Evolutionary conservation across 768 basidiomycete genomes (phyloP).

Genomic region (Podaxis sp.): DNA sequence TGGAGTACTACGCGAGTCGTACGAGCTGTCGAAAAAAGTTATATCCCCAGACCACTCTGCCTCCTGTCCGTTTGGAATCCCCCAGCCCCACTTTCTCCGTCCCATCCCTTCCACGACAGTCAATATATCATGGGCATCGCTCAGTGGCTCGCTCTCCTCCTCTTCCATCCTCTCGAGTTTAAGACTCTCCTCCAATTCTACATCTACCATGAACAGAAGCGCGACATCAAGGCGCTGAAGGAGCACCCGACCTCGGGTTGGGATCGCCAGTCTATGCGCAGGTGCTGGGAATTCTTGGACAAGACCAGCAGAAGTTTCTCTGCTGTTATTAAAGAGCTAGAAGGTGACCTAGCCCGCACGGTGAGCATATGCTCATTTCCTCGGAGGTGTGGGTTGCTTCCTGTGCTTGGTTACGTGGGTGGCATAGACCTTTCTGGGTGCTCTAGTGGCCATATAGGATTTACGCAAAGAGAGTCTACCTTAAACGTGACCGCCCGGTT

Average conservation of each 20-base stretch:
- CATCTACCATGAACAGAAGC: slow-evolving; percentile 75
- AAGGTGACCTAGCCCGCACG: slow-evolving; percentile 90
- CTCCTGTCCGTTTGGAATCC: neutral
- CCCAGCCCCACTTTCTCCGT: neutral
- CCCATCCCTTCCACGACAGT: neutral
- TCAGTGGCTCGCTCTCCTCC: slow-evolving; percentile 62
- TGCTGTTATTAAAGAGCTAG: slow-evolving; percentile 92
- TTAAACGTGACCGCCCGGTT: neutral
- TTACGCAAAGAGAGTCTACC: neutral
- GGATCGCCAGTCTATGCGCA: slow-evolving; percentile 82
- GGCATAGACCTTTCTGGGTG: neutral
- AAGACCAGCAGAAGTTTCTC: slow-evolving; percentile 86
- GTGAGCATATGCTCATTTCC: slow-evolving; percentile 47
- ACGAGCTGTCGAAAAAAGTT: slow-evolving; percentile 14
- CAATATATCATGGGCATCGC: slow-evolving; percentile 46
- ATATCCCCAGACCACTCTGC: neutral
- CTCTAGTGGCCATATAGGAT: neutral
- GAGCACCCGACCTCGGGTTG: slow-evolving; percentile 84
- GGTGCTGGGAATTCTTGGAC: slow-evolving; percentile 91
- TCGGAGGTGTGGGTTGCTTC: slow-evolving; percentile 4
- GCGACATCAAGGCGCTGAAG: slow-evolving; percentile 74
- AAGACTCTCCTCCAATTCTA: slow-evolving; percentile 80
- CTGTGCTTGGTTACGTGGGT: neutral
- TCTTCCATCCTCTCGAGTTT: slow-evolving; percentile 84
- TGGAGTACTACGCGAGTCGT: slow-evolving; percentile 13